phyloP scores from a whole-genome alignment of 805 yeast species.

The Candida cerambycidarum region DNA sequence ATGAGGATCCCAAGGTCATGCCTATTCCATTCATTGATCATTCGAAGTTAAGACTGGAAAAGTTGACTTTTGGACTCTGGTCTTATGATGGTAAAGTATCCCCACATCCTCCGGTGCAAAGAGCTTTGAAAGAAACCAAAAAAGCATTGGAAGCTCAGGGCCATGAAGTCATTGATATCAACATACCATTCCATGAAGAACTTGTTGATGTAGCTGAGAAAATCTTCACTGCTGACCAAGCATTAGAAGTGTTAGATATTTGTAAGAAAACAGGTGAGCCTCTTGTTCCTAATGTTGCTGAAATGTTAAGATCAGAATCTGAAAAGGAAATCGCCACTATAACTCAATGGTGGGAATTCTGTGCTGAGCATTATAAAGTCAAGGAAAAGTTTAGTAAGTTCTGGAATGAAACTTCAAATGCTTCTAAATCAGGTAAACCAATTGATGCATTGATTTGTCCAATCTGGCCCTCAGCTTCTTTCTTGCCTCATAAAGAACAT shows the following conservation, averaged over 20 bases:
- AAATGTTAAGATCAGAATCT: slow-evolving; percentile 23
- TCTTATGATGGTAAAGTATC: slow-evolving; percentile 8
- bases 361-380: not conserved
- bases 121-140: slow-evolving; percentile 13
- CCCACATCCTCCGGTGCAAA: slow-evolving; percentile 19
- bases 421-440: slow-evolving; percentile 4
- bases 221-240: slow-evolving; percentile 19
- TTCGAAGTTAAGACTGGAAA: not conserved
- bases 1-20: slow-evolving; percentile 37
- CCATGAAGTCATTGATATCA: slow-evolving; percentile 44
- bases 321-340: slow-evolving; percentile 42
- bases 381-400: slow-evolving; percentile 7
- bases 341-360: slow-evolving; percentile 15
- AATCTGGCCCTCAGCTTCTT: not conserved
- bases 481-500: not conserved
- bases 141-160: slow-evolving; percentile 31
- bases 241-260: not conserved
- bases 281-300: slow-evolving; percentile 15
- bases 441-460: slow-evolving; percentile 5
- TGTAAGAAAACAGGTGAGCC: slow-evolving; percentile 2
- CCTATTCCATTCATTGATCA: slow-evolving; percentile 12
- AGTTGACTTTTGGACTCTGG: slow-evolving; percentile 10
- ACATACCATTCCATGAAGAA: not conserved
- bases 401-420: slow-evolving; percentile 9
- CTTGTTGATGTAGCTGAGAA: slow-evolving; percentile 1